phyloP scores from a whole-genome alignment of 352 stramenopile genomes.

The Globisporangium solare region DNA sequence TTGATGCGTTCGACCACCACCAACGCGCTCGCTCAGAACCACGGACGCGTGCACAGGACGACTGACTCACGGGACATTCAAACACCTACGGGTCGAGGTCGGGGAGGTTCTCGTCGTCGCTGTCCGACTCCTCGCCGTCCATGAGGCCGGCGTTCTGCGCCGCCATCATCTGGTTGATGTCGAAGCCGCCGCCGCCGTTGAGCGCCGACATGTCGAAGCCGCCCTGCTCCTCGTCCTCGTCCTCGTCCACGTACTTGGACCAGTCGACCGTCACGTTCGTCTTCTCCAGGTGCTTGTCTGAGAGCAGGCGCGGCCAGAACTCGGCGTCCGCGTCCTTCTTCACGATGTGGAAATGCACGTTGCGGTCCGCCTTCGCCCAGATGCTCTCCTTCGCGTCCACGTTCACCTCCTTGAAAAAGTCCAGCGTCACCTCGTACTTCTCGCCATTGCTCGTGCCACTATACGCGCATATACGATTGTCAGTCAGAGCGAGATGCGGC shows the following conservation, averaged over 20 bases:
- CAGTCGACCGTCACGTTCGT: slow-evolving; percentile 96
- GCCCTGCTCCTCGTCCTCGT: slow-evolving; percentile 90
- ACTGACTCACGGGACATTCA: slow-evolving; percentile 22
- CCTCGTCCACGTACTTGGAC: slow-evolving; percentile 96
- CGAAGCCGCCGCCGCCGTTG: slow-evolving; percentile 87
- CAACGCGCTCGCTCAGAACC: no score
- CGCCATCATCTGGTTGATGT: slow-evolving; percentile 94
- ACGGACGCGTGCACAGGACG: no score
- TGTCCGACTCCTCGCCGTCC: slow-evolving; percentile 55
- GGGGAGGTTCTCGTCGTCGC: slow-evolving; percentile 81
- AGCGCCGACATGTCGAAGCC: slow-evolving; percentile 87
- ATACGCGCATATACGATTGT: slow-evolving; percentile 8
- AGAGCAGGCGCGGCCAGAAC: slow-evolving; percentile 95
- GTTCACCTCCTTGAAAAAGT: slow-evolving; percentile 95
- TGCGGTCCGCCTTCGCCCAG: slow-evolving; percentile 94
- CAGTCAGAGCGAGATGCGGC: no score
- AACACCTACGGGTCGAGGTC: slow-evolving; percentile 60
- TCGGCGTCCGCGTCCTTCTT: slow-evolving; percentile 93
- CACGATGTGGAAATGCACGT: slow-evolving; percentile 95
- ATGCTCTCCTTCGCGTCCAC: slow-evolving; percentile 87
- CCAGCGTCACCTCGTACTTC: slow-evolving; percentile 93
- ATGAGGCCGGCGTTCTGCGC: slow-evolving; percentile 81
- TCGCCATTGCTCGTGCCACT: slow-evolving; percentile 89
- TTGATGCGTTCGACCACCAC: no score
- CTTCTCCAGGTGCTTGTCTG: slow-evolving; percentile 96